Evolutionary conservation across 2,329 filamentous ascomycete species (phyloP), one percentile per base, ranked within the genome.

Genomic region (Trichoderma gracile): DNA sequence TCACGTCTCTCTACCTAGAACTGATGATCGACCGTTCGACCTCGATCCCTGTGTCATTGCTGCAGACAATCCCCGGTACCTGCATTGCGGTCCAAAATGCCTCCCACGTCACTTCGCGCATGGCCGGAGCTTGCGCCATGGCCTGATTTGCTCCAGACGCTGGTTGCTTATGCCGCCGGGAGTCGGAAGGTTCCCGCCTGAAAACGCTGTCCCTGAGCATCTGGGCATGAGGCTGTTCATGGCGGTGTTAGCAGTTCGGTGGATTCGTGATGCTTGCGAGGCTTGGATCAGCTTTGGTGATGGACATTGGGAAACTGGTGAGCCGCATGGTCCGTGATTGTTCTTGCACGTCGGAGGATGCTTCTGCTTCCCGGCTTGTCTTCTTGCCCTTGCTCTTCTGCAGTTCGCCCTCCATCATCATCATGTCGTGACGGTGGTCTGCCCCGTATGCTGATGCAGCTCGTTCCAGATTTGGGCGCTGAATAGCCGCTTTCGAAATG

Each of bases 31-130:
- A 53, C 52, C 33, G 42, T 42, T 63, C 45, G 12, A 12, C 45
- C 49, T 14, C 43, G 10, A 61, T 61, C 58, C 58, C 58, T 53
- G 58, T 53, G 58, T 5, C 47, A 42, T 27, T 33, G 25, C 50
- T 63, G 59, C 59, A 63, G 59, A 55, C 50, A 17, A 54, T 63
- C 59, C 59, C 59, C 59, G 59, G 59, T 55, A 54, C 59, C 50
- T 63, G 59, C 59, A 63, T 63, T 40, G 50, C 59, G 42, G 59
- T 55, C 59, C 59, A 63, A 63, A 63, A 63, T 63, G 59, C 50
- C 59, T 38, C 59, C 27, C 59, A 63, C 59, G 59, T 63, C 59
- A 63, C 59, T 46, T 63, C 47, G 59, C 59, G 50, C 50, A 27
- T 53, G 46, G 58, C 54, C 54, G 14, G 19, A 17, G 38, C 40